phyloP scores from a whole-genome alignment of 139 green algal genomes.

The Coelastrella sp. region DNA sequence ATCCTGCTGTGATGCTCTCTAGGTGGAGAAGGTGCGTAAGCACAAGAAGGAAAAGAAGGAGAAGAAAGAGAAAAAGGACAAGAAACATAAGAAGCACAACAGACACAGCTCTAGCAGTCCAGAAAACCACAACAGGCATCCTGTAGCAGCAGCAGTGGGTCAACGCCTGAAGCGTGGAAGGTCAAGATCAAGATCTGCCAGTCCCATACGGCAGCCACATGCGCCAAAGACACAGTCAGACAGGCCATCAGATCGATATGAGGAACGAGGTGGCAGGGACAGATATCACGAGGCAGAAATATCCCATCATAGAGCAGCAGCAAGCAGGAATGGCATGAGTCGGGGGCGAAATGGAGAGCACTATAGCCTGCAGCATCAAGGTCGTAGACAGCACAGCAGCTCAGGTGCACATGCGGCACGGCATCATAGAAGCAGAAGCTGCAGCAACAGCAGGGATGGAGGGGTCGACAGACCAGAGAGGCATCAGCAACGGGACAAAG shows the following conservation, averaged over 20 bases:
- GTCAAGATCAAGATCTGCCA: not conserved
- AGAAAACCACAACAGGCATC: not conserved
- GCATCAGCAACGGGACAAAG: not conserved
- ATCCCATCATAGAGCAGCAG: no score
- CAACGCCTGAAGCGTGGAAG: not conserved
- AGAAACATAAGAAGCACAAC: slow-evolving; percentile 69
- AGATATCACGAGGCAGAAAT: not conserved
- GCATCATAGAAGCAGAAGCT: not conserved
- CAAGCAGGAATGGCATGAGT: not conserved
- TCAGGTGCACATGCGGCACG: no score
- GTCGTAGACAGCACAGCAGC: no score
- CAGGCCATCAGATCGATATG: no score
- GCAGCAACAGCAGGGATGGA: not conserved
- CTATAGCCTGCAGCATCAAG: not conserved
- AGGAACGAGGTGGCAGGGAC: not conserved
- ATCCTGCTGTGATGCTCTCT: not conserved
- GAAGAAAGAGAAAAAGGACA: slow-evolving; percentile 70
- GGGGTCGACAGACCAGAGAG: not conserved
- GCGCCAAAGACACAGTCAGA: no score
- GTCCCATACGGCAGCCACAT: no score
- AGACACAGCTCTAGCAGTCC: not conserved
- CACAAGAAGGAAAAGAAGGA: slow-evolving; percentile 52
- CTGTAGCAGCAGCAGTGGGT: not conserved
- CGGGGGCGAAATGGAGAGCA: not conserved
- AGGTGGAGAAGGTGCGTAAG: slow-evolving; percentile 57